phyloP scores from a whole-genome alignment of 768 basidiomycete genomes.

The Lentinula raphanica region DNA sequence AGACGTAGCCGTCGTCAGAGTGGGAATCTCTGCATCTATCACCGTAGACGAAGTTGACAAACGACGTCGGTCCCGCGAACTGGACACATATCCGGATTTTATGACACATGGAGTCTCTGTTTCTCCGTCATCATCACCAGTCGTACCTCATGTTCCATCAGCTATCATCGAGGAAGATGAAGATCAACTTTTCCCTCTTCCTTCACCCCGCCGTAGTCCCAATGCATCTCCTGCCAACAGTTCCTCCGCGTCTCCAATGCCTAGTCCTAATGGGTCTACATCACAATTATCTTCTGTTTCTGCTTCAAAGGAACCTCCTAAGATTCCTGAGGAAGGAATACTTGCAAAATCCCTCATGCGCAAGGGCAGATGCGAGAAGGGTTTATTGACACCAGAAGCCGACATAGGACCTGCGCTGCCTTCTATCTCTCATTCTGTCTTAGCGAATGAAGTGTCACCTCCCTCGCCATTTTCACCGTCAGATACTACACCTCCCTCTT shows the following conservation, averaged over 20 bases:
- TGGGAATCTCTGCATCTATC: constrained; percentile 28
- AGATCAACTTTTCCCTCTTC: constrained; percentile 52
- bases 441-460: too few relatives aligned
- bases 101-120: too few relatives aligned
- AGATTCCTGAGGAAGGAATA: constrained; percentile 9
- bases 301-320: background rate
- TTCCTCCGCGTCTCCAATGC: constrained; percentile 21
- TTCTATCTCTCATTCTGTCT: too few relatives aligned
- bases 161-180: constrained; percentile 51
- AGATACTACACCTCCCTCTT: background rate
- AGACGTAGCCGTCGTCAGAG: constrained; percentile 12
- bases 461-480: background rate
- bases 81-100: constrained; percentile 6
- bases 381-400: constrained; percentile 11
- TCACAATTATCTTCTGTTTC: constrained; percentile 3
- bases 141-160: constrained; percentile 22
- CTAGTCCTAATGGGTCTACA: constrained; percentile 29
- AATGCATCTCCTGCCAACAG: constrained; percentile 33
- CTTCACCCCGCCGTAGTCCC: constrained; percentile 53
- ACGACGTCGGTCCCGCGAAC: constrained; percentile 43
- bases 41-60: constrained; percentile 65
- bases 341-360: constrained; percentile 4
- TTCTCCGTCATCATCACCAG: background rate
- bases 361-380: constrained; percentile 10
- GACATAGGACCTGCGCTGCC: background rate